These are phyloP conservation scores for Kodamaea sp. DNA, from an alignment of 1,139 yeast species.

Conservation along the genomic window DNA sequence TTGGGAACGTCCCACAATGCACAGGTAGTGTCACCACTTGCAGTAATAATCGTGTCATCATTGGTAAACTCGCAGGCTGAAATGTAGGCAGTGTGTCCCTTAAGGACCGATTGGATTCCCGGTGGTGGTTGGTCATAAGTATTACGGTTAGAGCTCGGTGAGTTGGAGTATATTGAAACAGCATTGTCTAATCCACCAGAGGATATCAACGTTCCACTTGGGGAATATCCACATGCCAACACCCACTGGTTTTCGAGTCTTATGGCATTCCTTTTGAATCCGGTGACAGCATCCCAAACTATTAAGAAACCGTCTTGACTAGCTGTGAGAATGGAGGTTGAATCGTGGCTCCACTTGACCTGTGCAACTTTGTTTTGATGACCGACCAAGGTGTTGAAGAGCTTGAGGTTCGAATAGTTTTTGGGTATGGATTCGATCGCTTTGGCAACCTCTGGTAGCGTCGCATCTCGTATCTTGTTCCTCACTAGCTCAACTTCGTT, in stretches of 20 bases:
- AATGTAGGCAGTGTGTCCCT: conserved; percentile 83
- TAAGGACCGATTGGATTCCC: conserved; percentile 51
- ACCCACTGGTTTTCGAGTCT: conserved; percentile 77
- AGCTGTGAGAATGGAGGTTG: conserved; percentile 62
- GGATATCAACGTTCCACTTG: conserved; percentile 65
- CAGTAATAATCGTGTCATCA: conserved; percentile 59
- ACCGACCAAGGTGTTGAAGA: conserved; percentile 56
- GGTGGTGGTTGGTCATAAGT: neutral
- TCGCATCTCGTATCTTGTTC: conserved; percentile 45
- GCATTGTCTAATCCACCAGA: conserved; percentile 83
- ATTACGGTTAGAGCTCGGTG: neutral
- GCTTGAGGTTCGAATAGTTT: conserved; percentile 34
- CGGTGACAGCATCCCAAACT: conserved; percentile 80
- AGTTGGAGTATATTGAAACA: conserved; percentile 65
- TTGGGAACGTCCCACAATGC: conserved; percentile 76
- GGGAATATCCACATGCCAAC: conserved; percentile 71
- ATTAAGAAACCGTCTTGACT: conserved; percentile 88
- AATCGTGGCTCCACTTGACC: conserved; percentile 67
- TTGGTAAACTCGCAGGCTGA: conserved; percentile 71
- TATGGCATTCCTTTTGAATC: conserved; percentile 70
- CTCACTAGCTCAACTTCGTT: conserved; percentile 50
- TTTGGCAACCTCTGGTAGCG: conserved; percentile 40
- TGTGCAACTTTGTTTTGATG: conserved; percentile 76
- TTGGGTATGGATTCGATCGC: conserved; percentile 30
- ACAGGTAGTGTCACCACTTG: conserved; percentile 84